A percentile compares a stretch with the other conserved stretches of the same genome.
These are phyloP conservation scores for Penicillium alfredii DNA, from an alignment of 495 filamentous ascomycete genomes.

Conservation along the genomic window DNA sequence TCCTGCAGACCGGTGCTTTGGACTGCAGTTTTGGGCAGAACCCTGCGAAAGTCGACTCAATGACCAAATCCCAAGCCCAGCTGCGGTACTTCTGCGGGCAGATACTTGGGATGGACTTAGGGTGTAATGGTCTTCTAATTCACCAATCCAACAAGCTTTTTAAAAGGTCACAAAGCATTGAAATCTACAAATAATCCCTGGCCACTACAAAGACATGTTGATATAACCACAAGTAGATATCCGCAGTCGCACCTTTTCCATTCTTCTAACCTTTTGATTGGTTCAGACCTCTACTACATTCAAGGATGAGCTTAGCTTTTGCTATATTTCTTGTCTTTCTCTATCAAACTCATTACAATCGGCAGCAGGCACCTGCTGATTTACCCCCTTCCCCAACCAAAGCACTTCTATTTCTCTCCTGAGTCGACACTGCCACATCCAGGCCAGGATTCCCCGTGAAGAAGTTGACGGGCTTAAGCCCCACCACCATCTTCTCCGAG, in stretches of 20 bases:
- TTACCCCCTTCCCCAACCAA: no score
- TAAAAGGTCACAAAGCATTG: background rate
- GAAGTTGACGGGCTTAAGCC: slow-evolving; percentile 67
- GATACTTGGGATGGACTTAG: slow-evolving; percentile 30
- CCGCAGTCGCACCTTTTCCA: no score
- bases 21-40: slow-evolving; percentile 28
- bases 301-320: no score
- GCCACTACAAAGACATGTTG: no score
- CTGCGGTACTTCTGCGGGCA: slow-evolving; percentile 18
- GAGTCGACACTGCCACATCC: slow-evolving; percentile 29
- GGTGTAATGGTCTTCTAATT: background rate
- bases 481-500: slow-evolving; percentile 35
- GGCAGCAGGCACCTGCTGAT: no score
- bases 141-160: background rate
- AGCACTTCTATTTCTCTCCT: slow-evolving; percentile 27
- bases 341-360: no score
- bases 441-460: slow-evolving; percentile 62
- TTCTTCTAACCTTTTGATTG: no score
- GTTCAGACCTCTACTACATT: no score
- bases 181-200: no score
- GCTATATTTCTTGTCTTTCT: no score
- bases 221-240: no score
- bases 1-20: slow-evolving; percentile 9
- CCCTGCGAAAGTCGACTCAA: no score
- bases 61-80: background rate